Evolutionary conservation across 768 basidiomycete species (phyloP), one percentile per base, ranked within the genome.

Genomic region (Leucocoprinus sp.): DNA sequence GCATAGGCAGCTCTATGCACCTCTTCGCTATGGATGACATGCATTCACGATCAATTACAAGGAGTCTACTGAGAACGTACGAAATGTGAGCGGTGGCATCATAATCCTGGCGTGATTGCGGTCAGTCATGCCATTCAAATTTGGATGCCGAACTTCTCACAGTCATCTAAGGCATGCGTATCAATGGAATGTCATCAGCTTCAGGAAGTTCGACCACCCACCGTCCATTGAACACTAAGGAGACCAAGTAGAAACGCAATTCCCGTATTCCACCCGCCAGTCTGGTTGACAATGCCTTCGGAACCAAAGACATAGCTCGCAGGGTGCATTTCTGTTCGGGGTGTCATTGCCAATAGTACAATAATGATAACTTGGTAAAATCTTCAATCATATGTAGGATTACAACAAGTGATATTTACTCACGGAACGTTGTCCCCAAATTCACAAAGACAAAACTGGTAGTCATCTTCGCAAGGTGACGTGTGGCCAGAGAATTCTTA

Each of bases 201-300:
- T 28, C 12, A 6, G 5, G 6, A 12, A 24, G 21, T 46, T 9
- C 23, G 21, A 65, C 81, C n/a, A n/a, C n/a, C 26, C 54, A 87
- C 82, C 53, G 85, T 88, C 85, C 88, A 91, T 59, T 91, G 88
- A 17, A 93, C 91, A 48, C 81, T 84, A 22, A 93, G 70, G 41
- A 93, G 63, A 19, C 90, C 91, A 53, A 95, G 82, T 17, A 90
- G 66, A 67, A 92, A 91, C 0, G 88, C 82, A 35, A 93, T 67
- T 0, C 90, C 90, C 31, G 72, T 75, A 52, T 79, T 82, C 75
- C 79, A 82, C 49, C 83, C 89, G 22, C 87, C 86, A 0, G 88
- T 83, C 54, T 80, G 75, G 60, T 95, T 95, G 37, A 78, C 64
- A 41, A 88, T 59, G n/a, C 85, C 85, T 3, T 61, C 71, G 19